phyloP scores from a whole-genome alignment of 805 yeast genomes.

The Metschnikowia kunwiensis region DNA sequence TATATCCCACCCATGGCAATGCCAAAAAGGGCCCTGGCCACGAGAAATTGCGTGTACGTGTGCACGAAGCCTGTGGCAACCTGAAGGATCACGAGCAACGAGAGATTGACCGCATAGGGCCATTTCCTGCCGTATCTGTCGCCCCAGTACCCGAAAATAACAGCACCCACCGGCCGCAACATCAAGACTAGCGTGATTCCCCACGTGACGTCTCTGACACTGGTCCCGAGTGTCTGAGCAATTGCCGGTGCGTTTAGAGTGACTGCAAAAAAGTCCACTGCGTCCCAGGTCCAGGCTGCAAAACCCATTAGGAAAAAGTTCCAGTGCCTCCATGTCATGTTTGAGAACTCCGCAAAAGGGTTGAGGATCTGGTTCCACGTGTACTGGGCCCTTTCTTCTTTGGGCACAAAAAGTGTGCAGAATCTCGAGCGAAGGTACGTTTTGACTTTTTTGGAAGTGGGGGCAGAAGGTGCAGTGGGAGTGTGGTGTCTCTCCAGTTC shows the following conservation, averaged over 20 bases:
- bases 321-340: constrained; percentile 41
- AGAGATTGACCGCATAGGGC: constrained; percentile 50
- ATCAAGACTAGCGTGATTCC: constrained; percentile 67
- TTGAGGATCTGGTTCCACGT: not conserved
- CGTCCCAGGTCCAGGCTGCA: constrained; percentile 63
- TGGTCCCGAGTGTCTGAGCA: constrained; percentile 43
- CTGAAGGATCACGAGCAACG: constrained; percentile 49
- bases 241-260: constrained; percentile 48
- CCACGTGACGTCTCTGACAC: constrained; percentile 58
- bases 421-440: constrained; percentile 45
- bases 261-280: constrained; percentile 60
- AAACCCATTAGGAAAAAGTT: constrained; percentile 52
- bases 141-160: constrained; percentile 56
- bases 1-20: constrained; percentile 70
- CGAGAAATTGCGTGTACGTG: constrained; percentile 55
- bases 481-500: constrained; percentile 6
- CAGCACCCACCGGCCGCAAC: constrained; percentile 66
- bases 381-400: constrained; percentile 44
- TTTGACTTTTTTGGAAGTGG: constrained; percentile 28
- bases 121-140: constrained; percentile 61
- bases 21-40: constrained; percentile 62
- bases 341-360: constrained; percentile 42
- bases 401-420: constrained; percentile 47
- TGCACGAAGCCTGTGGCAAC: constrained; percentile 62
- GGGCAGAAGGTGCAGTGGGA: constrained; percentile 30